A percentile compares a stretch with the other conserved stretches of the same genome.
Evolutionary conservation across 176 grass and related monocot genomes (phyloP).

Genomic region (Triticum urartu): DNA sequence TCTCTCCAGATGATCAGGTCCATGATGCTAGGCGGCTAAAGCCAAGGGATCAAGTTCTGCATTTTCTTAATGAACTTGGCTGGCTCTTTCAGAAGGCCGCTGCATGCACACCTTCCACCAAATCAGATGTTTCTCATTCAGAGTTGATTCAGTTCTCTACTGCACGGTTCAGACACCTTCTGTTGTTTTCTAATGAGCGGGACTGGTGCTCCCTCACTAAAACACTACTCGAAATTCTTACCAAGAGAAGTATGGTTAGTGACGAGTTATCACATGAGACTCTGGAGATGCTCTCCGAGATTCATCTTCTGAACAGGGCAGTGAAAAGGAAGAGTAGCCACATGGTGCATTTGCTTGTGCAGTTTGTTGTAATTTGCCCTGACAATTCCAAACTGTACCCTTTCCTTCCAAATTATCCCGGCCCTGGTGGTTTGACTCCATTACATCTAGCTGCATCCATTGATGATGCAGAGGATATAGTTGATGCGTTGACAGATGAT

Average conservation of each 20-base stretch:
- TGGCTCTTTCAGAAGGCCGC: conserved; percentile 91
- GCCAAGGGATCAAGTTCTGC: conserved; percentile 64
- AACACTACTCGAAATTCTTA: conserved; percentile 86
- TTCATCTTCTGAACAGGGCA: conserved; percentile 82
- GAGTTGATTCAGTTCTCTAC: conserved; percentile 62
- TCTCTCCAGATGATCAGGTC: conserved; percentile 57
- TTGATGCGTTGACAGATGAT: conserved; percentile 92
- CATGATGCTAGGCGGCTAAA: conserved; percentile 25
- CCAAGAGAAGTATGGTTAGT: conserved; percentile 58
- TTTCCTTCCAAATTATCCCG: conserved; percentile 66
- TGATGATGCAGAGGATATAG: conserved; percentile 60
- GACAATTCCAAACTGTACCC: conserved; percentile 57
- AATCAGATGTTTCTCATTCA: conserved; percentile 32
- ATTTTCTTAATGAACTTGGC: conserved; percentile 96
- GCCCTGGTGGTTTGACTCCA: conserved; percentile 79
- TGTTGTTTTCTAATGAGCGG: conserved; percentile 82
- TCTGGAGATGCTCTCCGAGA: conserved; percentile 71
- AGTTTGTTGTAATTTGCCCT: conserved; percentile 54
- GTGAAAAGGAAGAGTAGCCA: conserved; percentile 79
- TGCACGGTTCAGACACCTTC: conserved; percentile 68
- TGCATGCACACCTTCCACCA: conserved; percentile 6
- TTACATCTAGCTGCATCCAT: conserved; percentile 82
- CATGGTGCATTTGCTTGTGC: conserved; percentile 87
- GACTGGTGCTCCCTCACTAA: conserved; percentile 82
- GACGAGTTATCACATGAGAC: conserved; percentile 64